Conservation (phyloP, 768 basidiomycete genomes). For the Pisolithus tinctorius region DNA sequence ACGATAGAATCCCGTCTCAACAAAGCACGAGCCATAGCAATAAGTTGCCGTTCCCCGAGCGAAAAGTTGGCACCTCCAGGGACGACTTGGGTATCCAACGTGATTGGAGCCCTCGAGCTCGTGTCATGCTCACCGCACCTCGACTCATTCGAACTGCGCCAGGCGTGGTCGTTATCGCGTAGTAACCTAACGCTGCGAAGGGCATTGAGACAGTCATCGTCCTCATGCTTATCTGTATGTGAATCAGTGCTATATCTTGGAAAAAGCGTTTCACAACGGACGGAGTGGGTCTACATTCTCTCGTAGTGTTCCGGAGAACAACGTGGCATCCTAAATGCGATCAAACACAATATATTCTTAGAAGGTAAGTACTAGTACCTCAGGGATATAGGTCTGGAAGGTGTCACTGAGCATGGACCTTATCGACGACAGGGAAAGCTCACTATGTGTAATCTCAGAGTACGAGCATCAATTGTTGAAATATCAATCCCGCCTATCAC, state of each 20-base stretch:
- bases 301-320: conserved; percentile 76
- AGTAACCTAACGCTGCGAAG: conserved; percentile 39
- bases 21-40: conserved; percentile 80
- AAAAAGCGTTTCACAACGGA: neutral
- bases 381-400: conserved; percentile 69
- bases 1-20: conserved; percentile 68
- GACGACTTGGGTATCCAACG: conserved; percentile 77
- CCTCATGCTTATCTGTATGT: conserved; percentile 60
- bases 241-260: neutral
- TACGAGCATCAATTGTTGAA: conserved; percentile 75
- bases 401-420: conserved; percentile 2
- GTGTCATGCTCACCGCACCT: conserved; percentile 27
- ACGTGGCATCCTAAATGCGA: conserved; percentile 47
- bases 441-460: conserved; percentile 70
- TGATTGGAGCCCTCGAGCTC: conserved; percentile 43
- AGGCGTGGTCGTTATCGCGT: conserved; percentile 29
- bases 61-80: conserved; percentile 89
- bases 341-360: neutral
- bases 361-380: conserved; percentile 17
- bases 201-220: conserved; percentile 74
- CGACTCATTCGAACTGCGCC: conserved; percentile 29
- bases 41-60: conserved; percentile 86
- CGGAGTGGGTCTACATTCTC: conserved; percentile 70
- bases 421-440: conserved; percentile 15
- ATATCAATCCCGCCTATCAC: conserved; percentile 89